Percentiles rank a stretch among this genome's conserved stretches.
These are phyloP conservation scores for Pythium brassicae DNA, from an alignment of 352 stramenopile genomes.

Conservation along the genomic window DNA sequence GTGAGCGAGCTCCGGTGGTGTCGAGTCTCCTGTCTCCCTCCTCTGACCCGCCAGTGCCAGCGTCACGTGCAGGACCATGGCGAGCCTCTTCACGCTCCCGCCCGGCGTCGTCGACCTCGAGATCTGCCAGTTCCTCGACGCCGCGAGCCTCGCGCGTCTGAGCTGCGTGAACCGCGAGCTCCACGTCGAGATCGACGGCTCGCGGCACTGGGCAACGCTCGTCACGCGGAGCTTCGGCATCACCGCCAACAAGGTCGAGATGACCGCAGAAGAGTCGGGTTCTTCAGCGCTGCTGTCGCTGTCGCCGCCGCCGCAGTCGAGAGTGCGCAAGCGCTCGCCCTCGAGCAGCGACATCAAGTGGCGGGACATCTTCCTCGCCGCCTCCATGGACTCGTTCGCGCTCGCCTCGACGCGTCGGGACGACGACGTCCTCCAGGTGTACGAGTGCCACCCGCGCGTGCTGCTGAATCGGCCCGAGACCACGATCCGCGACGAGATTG, in stretches of 20 bases:
- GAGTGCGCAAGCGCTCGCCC: neutral
- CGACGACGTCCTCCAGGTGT: constrained; percentile 32
- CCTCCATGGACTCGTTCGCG: constrained; percentile 28
- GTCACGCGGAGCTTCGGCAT: constrained; percentile 36
- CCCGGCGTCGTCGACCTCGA: constrained; percentile 32
- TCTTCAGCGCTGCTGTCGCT: neutral
- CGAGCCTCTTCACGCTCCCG: constrained; percentile 24
- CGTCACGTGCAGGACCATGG: constrained; percentile 3
- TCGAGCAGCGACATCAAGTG: constrained; percentile 22
- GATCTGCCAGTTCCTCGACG: constrained; percentile 45
- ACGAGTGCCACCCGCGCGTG: constrained; percentile 17
- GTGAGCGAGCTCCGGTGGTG: too few species aligned
- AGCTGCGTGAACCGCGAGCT: constrained; percentile 30
- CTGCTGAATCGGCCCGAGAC: constrained; percentile 29
- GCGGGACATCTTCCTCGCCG: constrained; percentile 39
- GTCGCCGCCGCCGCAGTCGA: neutral
- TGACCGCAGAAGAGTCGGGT: neutral
- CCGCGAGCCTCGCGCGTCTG: constrained; percentile 27
- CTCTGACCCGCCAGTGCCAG: neutral
- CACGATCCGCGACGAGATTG: constrained; percentile 46
- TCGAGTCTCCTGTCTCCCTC: too few species aligned
- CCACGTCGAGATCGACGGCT: constrained; percentile 24
- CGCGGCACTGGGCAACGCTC: constrained; percentile 35
- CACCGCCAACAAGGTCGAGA: constrained; percentile 24
- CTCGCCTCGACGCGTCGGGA: constrained; percentile 24